Evolutionary conservation across 2,329 filamentous ascomycete genomes (phyloP).

Genomic region (Apiospora malaysiana): DNA sequence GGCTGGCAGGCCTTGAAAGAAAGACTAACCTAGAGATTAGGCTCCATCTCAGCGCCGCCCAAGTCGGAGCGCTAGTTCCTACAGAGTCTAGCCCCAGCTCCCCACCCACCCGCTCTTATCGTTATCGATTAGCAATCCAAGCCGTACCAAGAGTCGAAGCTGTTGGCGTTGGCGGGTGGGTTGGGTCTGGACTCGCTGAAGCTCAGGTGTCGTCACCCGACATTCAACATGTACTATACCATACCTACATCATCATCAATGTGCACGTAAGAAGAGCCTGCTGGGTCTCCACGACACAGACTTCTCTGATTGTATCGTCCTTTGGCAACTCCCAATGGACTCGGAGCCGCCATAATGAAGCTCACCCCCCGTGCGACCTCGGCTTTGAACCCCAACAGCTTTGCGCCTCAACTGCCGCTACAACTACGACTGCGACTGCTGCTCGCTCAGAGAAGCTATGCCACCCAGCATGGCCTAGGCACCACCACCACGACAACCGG

Average conservation of each 20-base stretch:
- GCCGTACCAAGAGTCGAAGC: not conserved
- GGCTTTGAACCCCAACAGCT: constrained; percentile 42
- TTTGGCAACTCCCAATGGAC: constrained; percentile 38
- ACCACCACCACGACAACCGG: constrained; percentile 40
- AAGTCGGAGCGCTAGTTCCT: not conserved
- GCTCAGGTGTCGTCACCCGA: not conserved
- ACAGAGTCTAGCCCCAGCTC: not conserved
- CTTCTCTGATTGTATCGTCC: not conserved
- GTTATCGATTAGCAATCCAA: constrained; percentile 1
- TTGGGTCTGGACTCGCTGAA: not conserved
- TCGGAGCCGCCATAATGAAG: constrained; percentile 52
- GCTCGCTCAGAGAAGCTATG: constrained; percentile 57
- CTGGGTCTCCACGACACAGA: not conserved
- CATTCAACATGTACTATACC: too few species aligned
- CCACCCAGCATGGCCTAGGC: constrained; percentile 59
- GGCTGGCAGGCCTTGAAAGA: constrained; percentile 4
- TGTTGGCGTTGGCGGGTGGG: too few species aligned
- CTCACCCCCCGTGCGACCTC: constrained; percentile 42
- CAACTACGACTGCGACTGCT: constrained; percentile 41
- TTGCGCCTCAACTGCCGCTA: constrained; percentile 35
- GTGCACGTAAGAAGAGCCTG: not conserved
- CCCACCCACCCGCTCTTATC: not conserved
- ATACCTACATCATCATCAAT: not conserved
- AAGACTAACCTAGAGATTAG: not conserved
- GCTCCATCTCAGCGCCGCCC: not conserved